Conservation (phyloP, 2,329 filamentous ascomycete species). For the Fusarium pseudocircinatum region DNA sequence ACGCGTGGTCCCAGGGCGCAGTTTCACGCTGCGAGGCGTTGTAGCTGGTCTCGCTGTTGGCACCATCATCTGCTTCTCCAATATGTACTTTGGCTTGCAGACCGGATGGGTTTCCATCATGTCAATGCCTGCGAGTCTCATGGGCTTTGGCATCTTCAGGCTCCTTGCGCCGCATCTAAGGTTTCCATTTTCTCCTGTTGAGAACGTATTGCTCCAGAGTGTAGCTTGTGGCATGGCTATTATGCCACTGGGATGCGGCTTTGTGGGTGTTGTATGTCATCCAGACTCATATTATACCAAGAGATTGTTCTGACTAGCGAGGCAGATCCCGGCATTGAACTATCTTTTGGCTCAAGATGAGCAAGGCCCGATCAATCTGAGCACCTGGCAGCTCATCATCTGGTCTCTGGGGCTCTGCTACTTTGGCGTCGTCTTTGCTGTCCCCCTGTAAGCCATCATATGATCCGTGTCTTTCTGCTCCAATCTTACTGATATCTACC, state of each 20-base stretch:
- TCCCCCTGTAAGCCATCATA: constrained; percentile 69
- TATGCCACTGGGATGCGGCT: constrained; percentile 95
- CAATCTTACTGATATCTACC: neutral
- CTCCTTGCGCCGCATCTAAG: constrained; percentile 75
- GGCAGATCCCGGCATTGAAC: constrained; percentile 83
- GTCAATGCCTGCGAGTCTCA: constrained; percentile 94
- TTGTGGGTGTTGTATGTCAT: constrained; percentile 79
- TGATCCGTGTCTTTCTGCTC: neutral
- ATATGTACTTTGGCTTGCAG: constrained; percentile 99
- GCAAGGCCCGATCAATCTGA: constrained; percentile 77
- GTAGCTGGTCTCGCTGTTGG: constrained; percentile 84
- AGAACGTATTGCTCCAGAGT: constrained; percentile 96
- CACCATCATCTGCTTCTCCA: constrained; percentile 92
- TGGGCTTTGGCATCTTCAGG: constrained; percentile 95
- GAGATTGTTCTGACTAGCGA: neutral
- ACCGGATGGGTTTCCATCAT: constrained; percentile 80
- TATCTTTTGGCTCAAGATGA: constrained; percentile 83
- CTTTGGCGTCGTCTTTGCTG: constrained; percentile 96
- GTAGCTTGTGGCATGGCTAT: constrained; percentile 96
- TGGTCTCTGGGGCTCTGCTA: constrained; percentile 96
- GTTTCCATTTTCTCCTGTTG: constrained; percentile 89
- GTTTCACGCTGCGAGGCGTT: constrained; percentile 87
- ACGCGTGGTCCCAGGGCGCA: constrained; percentile 59
- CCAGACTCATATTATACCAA: neutral
- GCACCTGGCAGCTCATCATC: constrained; percentile 80